Base-by-base conservation (phyloP, 192 early-diverging fungal genomes). In the Gigaspora rosea region DNA sequence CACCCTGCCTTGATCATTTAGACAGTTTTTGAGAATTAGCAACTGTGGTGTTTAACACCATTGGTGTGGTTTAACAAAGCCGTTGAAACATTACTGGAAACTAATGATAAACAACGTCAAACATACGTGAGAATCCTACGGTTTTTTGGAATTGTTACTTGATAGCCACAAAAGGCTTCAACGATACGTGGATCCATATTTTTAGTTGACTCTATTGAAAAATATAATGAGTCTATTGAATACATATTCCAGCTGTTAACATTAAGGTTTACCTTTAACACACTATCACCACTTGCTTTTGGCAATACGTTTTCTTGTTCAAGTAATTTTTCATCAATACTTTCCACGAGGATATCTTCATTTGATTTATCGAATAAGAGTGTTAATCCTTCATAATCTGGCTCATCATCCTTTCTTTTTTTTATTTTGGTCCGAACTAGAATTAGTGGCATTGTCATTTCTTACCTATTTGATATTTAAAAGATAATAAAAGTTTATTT, bases 191-290 rank as follows among this genome's bases (percentile, higher is more conserved):
- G 32, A 57, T 56, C 70, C 32, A 56, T 57, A 72, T 35, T 72
- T 71, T 57, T 72, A 10, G 50, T 57, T 13, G 70, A 56, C 9
- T 32, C 70, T 56, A 72, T 72, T 72, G 8, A 32, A 58, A 58
- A 72, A 36, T 72, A 72, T 46, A 72, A 56, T 72, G 70, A 57
- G 70, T 51, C 52, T 72, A 16, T 52, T 72, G 52, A 72, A 36
- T 56, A 56, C 32, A 72, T 72, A 35, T 72, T 57, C 52, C 32
- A 57, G 56, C 70, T 72, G 52, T 72, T 72, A 72, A 72, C 52
- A 54, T 54, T 72, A 72, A 72, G 35, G 0, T 57, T 72, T 72
- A 72, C 70, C 70, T 57, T 72, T 35, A 13, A 72, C 4, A 6
- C 9, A 32, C 16, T 72, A 57, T 72, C 56, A 72, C 50, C 52